Conservation (phyloP, 805 yeast genomes). For the Sugiyamaella marilandica region DNA sequence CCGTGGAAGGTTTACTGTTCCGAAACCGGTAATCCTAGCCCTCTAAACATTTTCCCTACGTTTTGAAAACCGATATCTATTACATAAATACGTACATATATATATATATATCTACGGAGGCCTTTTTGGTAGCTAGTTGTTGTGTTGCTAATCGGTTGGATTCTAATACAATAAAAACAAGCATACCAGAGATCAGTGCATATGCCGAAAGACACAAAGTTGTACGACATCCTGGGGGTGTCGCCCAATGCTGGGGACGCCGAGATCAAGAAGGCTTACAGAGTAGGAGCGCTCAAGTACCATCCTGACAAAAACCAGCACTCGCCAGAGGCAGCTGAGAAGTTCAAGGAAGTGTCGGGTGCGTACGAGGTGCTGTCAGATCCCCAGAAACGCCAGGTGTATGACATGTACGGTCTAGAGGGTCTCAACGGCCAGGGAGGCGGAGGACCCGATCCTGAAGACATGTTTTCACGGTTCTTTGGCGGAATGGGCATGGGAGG, state of each 20-base stretch:
- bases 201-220: conserved; percentile 68
- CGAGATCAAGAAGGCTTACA: conserved; percentile 73
- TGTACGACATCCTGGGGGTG: conserved; percentile 60
- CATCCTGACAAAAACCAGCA: conserved; percentile 81
- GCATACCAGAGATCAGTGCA: neutral
- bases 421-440: conserved; percentile 75
- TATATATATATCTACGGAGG: neutral
- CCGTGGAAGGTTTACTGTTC: neutral
- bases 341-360: conserved; percentile 83
- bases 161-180: neutral
- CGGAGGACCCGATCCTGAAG: conserved; percentile 62
- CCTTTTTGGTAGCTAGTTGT: neutral
- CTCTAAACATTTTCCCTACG: neutral
- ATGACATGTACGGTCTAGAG: conserved; percentile 89
- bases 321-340: conserved; percentile 82
- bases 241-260: conserved; percentile 46
- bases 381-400: conserved; percentile 78
- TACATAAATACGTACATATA: neutral
- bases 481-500: conserved; percentile 44
- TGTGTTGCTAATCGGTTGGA: neutral
- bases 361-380: conserved; percentile 90
- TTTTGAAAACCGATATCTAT: too few relatives aligned
- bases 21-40: neutral
- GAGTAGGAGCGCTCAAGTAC: conserved; percentile 65
- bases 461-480: conserved; percentile 75